phyloP scores from a whole-genome alignment of 352 stramenopile genomes.

The Globisporangium emineosum region DNA sequence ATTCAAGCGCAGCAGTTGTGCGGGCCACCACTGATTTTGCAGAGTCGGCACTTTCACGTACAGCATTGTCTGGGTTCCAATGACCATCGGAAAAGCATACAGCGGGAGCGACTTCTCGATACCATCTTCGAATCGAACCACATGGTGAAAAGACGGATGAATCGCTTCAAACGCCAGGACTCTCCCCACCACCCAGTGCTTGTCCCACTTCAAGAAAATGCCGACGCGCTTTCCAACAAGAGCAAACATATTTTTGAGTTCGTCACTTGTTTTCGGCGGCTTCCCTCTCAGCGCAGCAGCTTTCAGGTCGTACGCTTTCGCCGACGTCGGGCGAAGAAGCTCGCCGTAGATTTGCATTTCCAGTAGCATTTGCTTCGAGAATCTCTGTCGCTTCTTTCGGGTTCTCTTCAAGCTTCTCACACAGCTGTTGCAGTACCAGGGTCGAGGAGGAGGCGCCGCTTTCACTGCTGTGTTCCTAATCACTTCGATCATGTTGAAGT shows the following conservation, averaged over 20 bases:
- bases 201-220: slow-evolving; percentile 70
- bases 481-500: slow-evolving; percentile 71
- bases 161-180: slow-evolving; percentile 57
- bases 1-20: slow-evolving; percentile 68
- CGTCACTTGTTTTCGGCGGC: slow-evolving; percentile 37
- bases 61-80: slow-evolving; percentile 61
- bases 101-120: slow-evolving; percentile 54
- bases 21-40: slow-evolving; percentile 73
- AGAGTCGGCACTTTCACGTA: slow-evolving; percentile 64
- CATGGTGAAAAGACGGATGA: slow-evolving; percentile 48
- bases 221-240: slow-evolving; percentile 68
- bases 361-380: slow-evolving; percentile 84
- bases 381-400: slow-evolving; percentile 72
- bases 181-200: slow-evolving; percentile 74
- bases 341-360: slow-evolving; percentile 80
- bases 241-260: slow-evolving; percentile 51
- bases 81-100: slow-evolving; percentile 64
- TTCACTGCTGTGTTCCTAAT: slow-evolving; percentile 35
- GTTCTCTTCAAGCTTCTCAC: slow-evolving; percentile 69
- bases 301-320: slow-evolving; percentile 54
- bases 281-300: slow-evolving; percentile 43
- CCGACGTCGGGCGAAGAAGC: slow-evolving; percentile 59
- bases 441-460: slow-evolving; percentile 46
- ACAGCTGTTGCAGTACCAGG: slow-evolving; percentile 73
- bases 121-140: slow-evolving; percentile 72